These are phyloP conservation scores for Ajuga chamaepitys DNA, from an alignment of 257 asterid species.

Conservation along the genomic window DNA sequence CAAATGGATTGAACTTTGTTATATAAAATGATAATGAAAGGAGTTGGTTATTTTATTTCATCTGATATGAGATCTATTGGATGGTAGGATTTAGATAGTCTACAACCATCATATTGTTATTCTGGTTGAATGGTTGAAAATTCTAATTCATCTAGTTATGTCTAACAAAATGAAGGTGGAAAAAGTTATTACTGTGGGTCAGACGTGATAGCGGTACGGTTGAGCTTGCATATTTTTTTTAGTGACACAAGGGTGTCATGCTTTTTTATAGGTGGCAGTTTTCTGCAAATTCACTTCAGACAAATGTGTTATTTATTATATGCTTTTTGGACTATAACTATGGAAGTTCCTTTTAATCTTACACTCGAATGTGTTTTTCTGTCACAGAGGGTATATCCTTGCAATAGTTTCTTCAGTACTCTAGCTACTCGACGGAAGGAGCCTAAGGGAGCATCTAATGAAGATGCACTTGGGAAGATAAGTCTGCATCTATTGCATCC, in stretches of 20 bases:
- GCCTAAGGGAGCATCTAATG: slow-evolving; percentile 36
- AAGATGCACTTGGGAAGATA: slow-evolving; percentile 34
- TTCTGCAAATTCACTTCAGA: not conserved
- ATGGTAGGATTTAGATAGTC: not conserved
- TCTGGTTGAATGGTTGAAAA: not conserved
- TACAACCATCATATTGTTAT: slow-evolving; percentile 4
- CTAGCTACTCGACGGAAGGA: slow-evolving; percentile 45
- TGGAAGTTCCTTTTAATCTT: slow-evolving; percentile 36
- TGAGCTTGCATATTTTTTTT: not conserved
- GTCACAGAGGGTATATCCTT: slow-evolving; percentile 89
- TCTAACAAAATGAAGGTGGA: not conserved
- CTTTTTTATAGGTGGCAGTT: not conserved
- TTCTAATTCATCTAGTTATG: not conserved
- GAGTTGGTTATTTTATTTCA: not conserved
- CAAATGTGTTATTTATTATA: not conserved
- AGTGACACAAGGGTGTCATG: not conserved
- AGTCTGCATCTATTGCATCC: slow-evolving; percentile 53
- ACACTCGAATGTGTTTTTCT: slow-evolving; percentile 30
- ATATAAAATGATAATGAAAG: not conserved
- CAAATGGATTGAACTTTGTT: not conserved
- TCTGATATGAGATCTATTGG: not conserved
- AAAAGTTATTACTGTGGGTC: not conserved
- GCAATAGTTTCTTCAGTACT: slow-evolving; percentile 74
- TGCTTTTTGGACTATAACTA: slow-evolving; percentile 8
- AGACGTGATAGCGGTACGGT: not conserved